These are phyloP conservation scores for Phialophora macrospora DNA, from an alignment of 2,329 filamentous ascomycete species.

Conservation along the genomic window DNA sequence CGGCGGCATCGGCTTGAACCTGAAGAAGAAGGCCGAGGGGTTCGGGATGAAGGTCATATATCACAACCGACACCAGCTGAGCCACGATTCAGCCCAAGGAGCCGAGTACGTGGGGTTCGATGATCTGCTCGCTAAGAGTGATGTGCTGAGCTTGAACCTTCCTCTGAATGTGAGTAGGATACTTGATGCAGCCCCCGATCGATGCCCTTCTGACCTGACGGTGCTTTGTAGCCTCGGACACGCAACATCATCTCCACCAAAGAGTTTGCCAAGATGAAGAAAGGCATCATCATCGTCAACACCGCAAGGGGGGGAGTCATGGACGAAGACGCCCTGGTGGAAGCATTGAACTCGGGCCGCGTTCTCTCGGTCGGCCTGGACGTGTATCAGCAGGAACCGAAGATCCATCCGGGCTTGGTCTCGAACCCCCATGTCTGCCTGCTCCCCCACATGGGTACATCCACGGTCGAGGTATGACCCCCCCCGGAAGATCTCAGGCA, in stretches of 20 bases:
- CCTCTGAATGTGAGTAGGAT: slow-evolving; percentile 75
- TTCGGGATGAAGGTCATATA: slow-evolving; percentile 41
- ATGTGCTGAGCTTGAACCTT: slow-evolving; percentile 79
- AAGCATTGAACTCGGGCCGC: slow-evolving; percentile 70
- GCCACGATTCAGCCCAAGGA: slow-evolving; percentile 48
- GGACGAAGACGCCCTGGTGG: slow-evolving; percentile 77
- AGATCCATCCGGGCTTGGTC: slow-evolving; percentile 73
- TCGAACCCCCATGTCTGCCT: slow-evolving; percentile 67
- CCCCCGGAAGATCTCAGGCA: neutral
- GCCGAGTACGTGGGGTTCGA: slow-evolving; percentile 75
- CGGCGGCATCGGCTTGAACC: slow-evolving; percentile 80
- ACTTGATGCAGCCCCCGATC: slow-evolving; percentile 4
- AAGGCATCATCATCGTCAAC: slow-evolving; percentile 76
- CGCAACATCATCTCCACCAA: slow-evolving; percentile 73
- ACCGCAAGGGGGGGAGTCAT: slow-evolving; percentile 82
- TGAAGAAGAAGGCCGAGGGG: slow-evolving; percentile 57
- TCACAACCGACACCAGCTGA: slow-evolving; percentile 36
- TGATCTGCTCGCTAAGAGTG: slow-evolving; percentile 69
- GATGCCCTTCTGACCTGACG: slow-evolving; percentile 8
- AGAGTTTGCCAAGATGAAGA: slow-evolving; percentile 78
- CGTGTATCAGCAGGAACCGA: slow-evolving; percentile 81
- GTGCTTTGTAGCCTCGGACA: slow-evolving; percentile 57
- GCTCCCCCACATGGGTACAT: slow-evolving; percentile 85
- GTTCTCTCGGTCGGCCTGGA: slow-evolving; percentile 77
- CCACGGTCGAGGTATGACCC: slow-evolving; percentile 63